Evolutionary conservation across 352 stramenopile species (phyloP).

Genomic region (Phytopythium ostracodes): DNA sequence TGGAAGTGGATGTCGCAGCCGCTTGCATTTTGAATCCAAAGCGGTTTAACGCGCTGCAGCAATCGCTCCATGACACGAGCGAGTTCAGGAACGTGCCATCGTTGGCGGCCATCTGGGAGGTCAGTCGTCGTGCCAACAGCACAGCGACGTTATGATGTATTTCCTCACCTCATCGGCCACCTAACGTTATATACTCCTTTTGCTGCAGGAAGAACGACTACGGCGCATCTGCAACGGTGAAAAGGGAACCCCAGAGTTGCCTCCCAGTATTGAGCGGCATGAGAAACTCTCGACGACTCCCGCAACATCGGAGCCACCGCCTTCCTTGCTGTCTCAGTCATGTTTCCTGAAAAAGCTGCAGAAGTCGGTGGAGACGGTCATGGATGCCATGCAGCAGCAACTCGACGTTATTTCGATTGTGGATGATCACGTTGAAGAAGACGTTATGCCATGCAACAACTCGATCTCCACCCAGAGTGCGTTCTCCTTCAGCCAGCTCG

Average conservation of each 20-base stretch:
- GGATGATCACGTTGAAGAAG: conserved; percentile 11
- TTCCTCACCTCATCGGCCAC: not conserved
- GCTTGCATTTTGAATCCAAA: conserved; percentile 66
- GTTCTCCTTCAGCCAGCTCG: conserved; percentile 53
- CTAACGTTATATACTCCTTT: not conserved
- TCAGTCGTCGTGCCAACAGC: conserved; percentile 10
- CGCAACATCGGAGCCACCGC: conserved; percentile 31
- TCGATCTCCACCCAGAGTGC: conserved; percentile 39
- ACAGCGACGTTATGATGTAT: not conserved
- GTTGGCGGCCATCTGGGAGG: conserved; percentile 79
- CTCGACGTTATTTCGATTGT: conserved; percentile 4
- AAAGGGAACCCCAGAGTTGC: conserved; percentile 36
- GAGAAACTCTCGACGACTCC: conserved; percentile 13
- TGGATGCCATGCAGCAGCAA: conserved; percentile 38
- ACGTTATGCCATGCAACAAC: conserved; percentile 34
- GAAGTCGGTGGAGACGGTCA: conserved; percentile 49
- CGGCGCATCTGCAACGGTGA: conserved; percentile 50
- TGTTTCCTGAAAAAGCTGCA: conserved; percentile 81
- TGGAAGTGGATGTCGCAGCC: conserved; percentile 71
- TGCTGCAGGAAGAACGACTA: conserved; percentile 56
- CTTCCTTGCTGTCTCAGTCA: conserved; percentile 71
- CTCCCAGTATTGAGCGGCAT: conserved; percentile 53
- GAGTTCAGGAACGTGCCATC: conserved; percentile 71
- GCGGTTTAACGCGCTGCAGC: conserved; percentile 39
- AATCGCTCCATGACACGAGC: conserved; percentile 27